phyloP scores from a whole-genome alignment of 2,329 filamentous ascomycete genomes.

The Aspergillus hiratsukae region DNA sequence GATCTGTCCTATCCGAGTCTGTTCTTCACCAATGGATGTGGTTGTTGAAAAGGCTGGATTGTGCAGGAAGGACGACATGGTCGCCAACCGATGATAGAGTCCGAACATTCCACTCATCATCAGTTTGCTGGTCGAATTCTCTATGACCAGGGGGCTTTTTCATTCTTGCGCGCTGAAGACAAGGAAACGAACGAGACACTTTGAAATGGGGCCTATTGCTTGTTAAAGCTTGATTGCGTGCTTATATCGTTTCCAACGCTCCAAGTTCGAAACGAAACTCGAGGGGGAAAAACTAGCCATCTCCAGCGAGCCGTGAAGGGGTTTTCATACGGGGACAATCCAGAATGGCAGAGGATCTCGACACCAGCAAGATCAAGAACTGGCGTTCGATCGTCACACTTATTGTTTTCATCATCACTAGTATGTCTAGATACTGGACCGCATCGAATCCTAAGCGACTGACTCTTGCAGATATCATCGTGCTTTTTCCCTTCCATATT shows the following conservation, averaged over 20 bases:
- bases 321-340: background rate
- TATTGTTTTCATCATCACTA: conserved; percentile 64
- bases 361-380: conserved; percentile 54
- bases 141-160: background rate
- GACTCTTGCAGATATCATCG: conserved; percentile 55
- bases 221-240: background rate
- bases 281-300: background rate
- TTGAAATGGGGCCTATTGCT: background rate
- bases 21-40: background rate
- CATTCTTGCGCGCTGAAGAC: background rate
- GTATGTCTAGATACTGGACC: conserved; percentile 47
- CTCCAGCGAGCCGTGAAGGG: background rate
- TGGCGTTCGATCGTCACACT: conserved; percentile 70
- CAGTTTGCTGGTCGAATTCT: background rate
- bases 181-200: background rate
- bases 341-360: conserved; percentile 33
- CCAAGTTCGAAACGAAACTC: background rate
- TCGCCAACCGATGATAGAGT: background rate
- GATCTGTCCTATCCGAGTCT: background rate
- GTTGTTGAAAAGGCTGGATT: background rate
- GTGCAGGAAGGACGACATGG: background rate
- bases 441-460: background rate
- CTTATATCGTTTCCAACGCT: background rate
- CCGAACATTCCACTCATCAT: background rate
- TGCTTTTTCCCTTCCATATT: conserved; percentile 65